These are phyloP conservation scores for Sporothrix variecibatus DNA, from an alignment of 2,329 filamentous ascomycete species.

Conservation along the genomic window DNA sequence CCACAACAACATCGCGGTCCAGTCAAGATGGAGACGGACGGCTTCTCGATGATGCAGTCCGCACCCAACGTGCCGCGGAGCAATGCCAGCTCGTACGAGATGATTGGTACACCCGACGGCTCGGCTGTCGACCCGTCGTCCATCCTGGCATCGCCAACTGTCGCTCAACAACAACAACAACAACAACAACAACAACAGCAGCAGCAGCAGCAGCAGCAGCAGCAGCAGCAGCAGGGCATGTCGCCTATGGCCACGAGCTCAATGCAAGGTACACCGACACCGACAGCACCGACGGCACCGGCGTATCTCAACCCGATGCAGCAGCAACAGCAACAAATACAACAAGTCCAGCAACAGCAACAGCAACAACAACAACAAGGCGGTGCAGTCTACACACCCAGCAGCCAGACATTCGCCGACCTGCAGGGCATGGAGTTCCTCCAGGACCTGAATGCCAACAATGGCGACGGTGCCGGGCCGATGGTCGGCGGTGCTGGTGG, in stretches of 20 bases:
- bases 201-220: background rate
- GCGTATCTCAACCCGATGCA: conserved; percentile 24
- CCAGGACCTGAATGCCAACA: conserved; percentile 44
- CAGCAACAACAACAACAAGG: conserved; percentile 34
- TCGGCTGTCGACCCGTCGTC: conserved; percentile 41
- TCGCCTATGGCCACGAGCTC: conserved; percentile 23
- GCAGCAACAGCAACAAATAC: conserved; percentile 35
- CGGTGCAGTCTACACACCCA: conserved; percentile 29
- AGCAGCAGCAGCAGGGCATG: conserved; percentile 22
- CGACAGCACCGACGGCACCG: conserved; percentile 14
- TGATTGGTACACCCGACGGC: conserved; percentile 32
- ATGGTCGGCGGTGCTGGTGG: background rate
- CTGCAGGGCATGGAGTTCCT: conserved; percentile 58
- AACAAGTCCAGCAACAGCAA: conserved; percentile 36
- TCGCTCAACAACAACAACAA: background rate
- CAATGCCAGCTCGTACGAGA: conserved; percentile 42
- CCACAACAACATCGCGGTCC: conserved; percentile 33
- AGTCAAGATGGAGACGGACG: conserved; percentile 44
- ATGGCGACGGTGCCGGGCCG: conserved; percentile 31
- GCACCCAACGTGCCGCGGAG: conserved; percentile 45
- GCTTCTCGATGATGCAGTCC: conserved; percentile 43
- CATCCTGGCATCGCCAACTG: conserved; percentile 48
- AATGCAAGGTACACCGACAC: conserved; percentile 28
- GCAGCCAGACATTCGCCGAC: conserved; percentile 47
- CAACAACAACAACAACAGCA: conserved; percentile 8